Base-by-base conservation (phyloP, 768 basidiomycete genomes). In the Serendipita sp. region DNA sequence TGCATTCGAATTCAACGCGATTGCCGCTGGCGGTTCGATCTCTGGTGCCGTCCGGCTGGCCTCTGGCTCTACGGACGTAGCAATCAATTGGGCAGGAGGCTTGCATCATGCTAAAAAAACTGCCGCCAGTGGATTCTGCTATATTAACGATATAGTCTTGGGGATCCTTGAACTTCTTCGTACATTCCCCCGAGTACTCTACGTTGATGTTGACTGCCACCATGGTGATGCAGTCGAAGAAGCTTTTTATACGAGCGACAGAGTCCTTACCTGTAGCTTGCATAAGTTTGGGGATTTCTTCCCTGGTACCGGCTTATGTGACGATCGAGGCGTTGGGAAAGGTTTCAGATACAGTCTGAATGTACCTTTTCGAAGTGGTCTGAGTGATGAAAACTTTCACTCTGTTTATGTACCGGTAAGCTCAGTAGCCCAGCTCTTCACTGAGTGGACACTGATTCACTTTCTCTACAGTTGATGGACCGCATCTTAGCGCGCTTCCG, bases 171-270 rank as follows among this genome's bases (percentile, higher is more conserved):
- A 96, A 73, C 84, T 99, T 5, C 77, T 95, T n/a, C 83, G 93
- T 68, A 83, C 78, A 64, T 84, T 84, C 71, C 80, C 89, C 2
- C 86, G 96, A 63, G 95, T 99, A 15, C 77, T 99, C 35, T 98
- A 99, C 73, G 87, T 99, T 74, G 95, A 99, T 75, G 93, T 98
- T 66, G 96, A 98, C 74, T 92, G 92, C 62, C 96, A 98, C 73
- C 96, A 99, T 73, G 95, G 96, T 16, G 96, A 98, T 72, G 95
- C 95, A 13, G 96, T 98, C 38, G 96, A 99, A 70, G 96, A 98
- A 72, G 96, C 95, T 2, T 97, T 98, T 77, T 97, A 96, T 73
- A 94, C 90, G 41, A 95, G 92, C 2, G 91, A 98, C 73, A 80
- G 96, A 62, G 96, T 98, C 70, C 93, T 97, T 89, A 97, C 95